These are phyloP conservation scores for Xylaria intraflava DNA, from an alignment of 495 filamentous ascomycete species.

Conservation along the genomic window DNA sequence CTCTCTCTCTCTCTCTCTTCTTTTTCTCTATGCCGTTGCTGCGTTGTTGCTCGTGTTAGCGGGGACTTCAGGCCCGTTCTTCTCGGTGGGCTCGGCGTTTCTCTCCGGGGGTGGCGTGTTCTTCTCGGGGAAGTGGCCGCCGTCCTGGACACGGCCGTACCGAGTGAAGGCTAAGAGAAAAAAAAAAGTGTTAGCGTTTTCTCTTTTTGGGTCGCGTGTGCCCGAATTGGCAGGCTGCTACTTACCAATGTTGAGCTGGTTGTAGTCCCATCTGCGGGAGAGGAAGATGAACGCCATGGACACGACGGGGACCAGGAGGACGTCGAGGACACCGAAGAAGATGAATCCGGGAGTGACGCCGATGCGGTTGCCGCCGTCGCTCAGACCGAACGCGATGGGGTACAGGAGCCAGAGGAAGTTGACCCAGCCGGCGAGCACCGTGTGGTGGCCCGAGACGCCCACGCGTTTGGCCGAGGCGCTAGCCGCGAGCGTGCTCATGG, in stretches of 20 bases:
- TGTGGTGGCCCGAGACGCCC: conserved; percentile 32
- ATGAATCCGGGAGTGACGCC: conserved; percentile 34
- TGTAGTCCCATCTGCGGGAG: conserved; percentile 42
- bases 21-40: too few species aligned
- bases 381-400: conserved; percentile 41
- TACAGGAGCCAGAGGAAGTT: conserved; percentile 46
- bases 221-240: neutral
- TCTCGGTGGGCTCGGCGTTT: conserved; percentile 17
- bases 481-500: conserved; percentile 25
- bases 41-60: neutral
- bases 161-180: conserved; percentile 38
- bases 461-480: conserved; percentile 31
- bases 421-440: conserved; percentile 33
- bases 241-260: conserved; percentile 35
- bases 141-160: conserved; percentile 42
- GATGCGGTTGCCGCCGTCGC: conserved; percentile 42
- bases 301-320: conserved; percentile 32
- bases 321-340: conserved; percentile 43
- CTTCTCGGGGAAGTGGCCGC: conserved; percentile 43
- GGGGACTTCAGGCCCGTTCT: neutral
- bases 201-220: too few species aligned
- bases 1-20: too few species aligned
- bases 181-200: neutral
- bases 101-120: conserved; percentile 19
- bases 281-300: conserved; percentile 33